These are phyloP conservation scores for Penicillium sp. DNA, from an alignment of 2,329 filamentous ascomycete species.

Conservation along the genomic window DNA sequence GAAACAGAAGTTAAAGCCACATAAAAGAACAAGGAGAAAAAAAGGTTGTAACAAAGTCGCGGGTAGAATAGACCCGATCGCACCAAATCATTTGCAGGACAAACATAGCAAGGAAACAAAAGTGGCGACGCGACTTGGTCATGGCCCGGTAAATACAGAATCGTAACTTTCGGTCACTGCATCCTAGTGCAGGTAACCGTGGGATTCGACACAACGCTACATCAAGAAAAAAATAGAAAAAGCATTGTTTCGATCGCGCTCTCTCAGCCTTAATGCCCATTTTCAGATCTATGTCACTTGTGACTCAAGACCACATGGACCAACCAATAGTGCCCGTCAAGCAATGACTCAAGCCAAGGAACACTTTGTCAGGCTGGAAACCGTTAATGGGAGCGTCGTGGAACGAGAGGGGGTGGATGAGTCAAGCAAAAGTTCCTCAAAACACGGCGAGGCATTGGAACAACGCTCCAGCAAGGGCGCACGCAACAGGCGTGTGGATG, in stretches of 20 bases:
- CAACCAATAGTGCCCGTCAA: neutral
- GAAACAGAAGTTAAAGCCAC: slow-evolving; percentile 10
- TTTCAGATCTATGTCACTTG: neutral
- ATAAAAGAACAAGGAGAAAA: slow-evolving; percentile 6
- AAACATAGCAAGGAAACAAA: slow-evolving; percentile 10
- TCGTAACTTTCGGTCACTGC: neutral
- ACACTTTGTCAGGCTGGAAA: neutral
- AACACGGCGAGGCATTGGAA: neutral
- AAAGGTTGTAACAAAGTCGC: neutral
- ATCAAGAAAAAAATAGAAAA: neutral
- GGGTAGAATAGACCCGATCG: neutral
- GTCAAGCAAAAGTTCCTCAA: neutral
- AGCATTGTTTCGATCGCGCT: slow-evolving; percentile 3
- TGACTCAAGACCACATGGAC: neutral
- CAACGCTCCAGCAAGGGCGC: neutral
- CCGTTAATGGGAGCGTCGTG: neutral
- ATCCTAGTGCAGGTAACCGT: neutral
- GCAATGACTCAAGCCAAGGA: slow-evolving; percentile 4
- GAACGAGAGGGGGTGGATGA: neutral
- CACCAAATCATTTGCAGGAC: slow-evolving; percentile 11
- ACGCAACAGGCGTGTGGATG: slow-evolving; percentile 4
- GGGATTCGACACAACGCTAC: slow-evolving; percentile 10
- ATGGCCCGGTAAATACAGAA: slow-evolving; percentile 2
- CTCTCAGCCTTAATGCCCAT: neutral
- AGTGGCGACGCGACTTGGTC: slow-evolving; percentile 1